Evolutionary conservation across 2,329 filamentous ascomycete species (phyloP), one percentile per base, ranked within the genome.

Genomic region (Apiospora kogelbergensis): DNA sequence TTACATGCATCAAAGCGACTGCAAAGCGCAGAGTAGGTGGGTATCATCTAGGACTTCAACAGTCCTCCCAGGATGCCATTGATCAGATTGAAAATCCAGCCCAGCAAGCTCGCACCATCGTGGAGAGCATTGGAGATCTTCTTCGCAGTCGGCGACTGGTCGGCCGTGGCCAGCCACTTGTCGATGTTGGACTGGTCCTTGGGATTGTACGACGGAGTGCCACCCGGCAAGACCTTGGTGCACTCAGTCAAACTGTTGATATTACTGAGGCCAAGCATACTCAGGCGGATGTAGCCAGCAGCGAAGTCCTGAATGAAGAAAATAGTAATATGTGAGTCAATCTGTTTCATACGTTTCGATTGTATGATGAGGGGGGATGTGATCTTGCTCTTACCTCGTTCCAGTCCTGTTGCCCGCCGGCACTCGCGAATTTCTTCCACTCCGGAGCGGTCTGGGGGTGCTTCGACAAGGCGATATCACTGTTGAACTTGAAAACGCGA

Each of bases 191-290:
- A 53, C 60, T 73, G 72, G 26, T 76, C 75, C 6, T 71, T 72
- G n/a, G 67, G 71, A 66, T 67, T 68, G 70, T 74, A 79, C 17
- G 68, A 70, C 57, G 37, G 68, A n/a, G 72, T 74, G 30, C 24
- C 3, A n/a, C 33, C n/a, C 0, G 65, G 65, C 11, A 88, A 76
- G 2, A 84, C 84, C 72, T 84, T 82, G 11, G 84, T 86, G 80
- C 86, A 89, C 71, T 88, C 86, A 20, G 82, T 85, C 57, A 89
- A 77, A 26, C 80, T 76, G 75, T 88, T 88, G 76, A 89, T 84
- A 73, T 88, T 87, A 73, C 85, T 81, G 17, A 88, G 85, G 3
- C 86, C 87, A 13, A 89, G 82, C 2, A 89, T 77, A 41, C 83
- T 85, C 45, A 89, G 79, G 26, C 86, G 84, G 60, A 87, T 80